Conservation (phyloP, 2,329 filamentous ascomycete species). For the Penicillium hesseltinei region DNA sequence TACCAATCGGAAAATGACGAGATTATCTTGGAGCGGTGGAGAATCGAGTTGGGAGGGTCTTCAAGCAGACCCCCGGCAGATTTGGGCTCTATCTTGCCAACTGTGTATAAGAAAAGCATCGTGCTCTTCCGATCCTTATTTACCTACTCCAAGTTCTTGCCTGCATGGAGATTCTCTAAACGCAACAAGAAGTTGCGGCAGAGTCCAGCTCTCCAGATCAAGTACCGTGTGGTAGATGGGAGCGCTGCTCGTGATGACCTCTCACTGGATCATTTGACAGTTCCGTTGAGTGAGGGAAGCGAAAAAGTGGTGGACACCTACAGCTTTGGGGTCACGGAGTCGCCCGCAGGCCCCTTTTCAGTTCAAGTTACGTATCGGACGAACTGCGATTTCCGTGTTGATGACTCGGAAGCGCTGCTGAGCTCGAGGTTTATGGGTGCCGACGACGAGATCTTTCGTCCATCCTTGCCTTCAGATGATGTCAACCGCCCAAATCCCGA, state of each 20-base stretch:
- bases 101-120: constrained; percentile 95
- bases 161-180: constrained; percentile 81
- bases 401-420: constrained; percentile 84
- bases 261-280: constrained; percentile 66
- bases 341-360: constrained; percentile 79
- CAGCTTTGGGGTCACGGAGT: constrained; percentile 78
- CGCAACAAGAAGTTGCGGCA: constrained; percentile 67
- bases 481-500: constrained; percentile 46
- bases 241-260: constrained; percentile 49
- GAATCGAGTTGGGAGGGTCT: constrained; percentile 70
- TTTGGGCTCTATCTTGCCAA: constrained; percentile 65
- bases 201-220: constrained; percentile 65
- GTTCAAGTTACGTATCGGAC: constrained; percentile 81
- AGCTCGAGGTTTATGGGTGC: constrained; percentile 92
- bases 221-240: constrained; percentile 73
- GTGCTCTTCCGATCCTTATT: constrained; percentile 90
- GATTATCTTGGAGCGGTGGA: constrained; percentile 88
- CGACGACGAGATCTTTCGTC: constrained; percentile 82
- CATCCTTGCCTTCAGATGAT: constrained; percentile 64
- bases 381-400: constrained; percentile 86
- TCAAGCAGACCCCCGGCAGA: constrained; percentile 55
- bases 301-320: constrained; percentile 70
- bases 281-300: constrained; percentile 65
- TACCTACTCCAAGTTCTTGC: constrained; percentile 75
- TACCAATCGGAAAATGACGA: constrained; percentile 59